Evolutionary conservation across 2,329 filamentous ascomycete species (phyloP).

Genomic region (Trichocomaceae sp.): DNA sequence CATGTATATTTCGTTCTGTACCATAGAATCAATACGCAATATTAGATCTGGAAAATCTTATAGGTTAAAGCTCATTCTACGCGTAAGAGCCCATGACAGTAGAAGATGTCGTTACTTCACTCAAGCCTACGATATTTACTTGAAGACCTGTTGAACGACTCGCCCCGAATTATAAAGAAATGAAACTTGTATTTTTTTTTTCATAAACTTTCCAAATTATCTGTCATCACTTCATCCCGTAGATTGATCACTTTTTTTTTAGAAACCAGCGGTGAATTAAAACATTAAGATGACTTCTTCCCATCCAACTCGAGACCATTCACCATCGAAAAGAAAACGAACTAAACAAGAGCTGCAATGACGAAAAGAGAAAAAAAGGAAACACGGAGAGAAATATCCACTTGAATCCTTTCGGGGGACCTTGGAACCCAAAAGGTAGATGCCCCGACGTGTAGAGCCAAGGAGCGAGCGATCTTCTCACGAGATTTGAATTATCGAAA

Average conservation of each 20-base stretch:
- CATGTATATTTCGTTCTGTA: slow-evolving; percentile 8
- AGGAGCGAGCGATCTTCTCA: not conserved
- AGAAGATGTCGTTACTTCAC: not conserved
- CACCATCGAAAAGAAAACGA: not conserved
- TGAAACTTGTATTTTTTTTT: not conserved
- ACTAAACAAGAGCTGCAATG: not conserved
- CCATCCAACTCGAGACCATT: not conserved
- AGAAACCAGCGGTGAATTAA: not conserved
- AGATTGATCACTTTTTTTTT: not conserved
- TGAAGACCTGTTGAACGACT: not conserved
- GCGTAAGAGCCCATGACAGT: not conserved
- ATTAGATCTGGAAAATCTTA: not conserved
- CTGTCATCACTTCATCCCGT: not conserved
- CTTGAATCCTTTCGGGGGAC: not conserved
- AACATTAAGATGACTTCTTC: slow-evolving; percentile 1
- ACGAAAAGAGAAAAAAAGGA: not conserved
- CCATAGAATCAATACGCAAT: not conserved
- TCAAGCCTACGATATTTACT: not conserved
- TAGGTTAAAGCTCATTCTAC: not conserved
- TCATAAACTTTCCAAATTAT: not conserved
- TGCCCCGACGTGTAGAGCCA: not conserved
- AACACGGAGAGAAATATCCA: not conserved
- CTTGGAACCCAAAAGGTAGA: not conserved
- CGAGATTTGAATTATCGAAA: not conserved
- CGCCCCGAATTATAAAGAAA: not conserved